Conservation (phyloP, 169 alveolate genomes). For the Plasmodium gonderi region DNA sequence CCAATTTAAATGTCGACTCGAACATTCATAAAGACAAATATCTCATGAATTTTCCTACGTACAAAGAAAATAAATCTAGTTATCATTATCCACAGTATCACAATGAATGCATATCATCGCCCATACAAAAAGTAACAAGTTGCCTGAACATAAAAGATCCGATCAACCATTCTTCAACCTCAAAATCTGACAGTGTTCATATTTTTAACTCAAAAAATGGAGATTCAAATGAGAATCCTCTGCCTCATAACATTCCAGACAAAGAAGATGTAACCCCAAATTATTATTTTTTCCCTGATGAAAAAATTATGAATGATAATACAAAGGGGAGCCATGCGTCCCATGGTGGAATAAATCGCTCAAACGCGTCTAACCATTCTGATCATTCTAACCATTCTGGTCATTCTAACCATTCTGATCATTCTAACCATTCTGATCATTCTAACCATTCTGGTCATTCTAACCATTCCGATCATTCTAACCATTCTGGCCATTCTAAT, state of each 20-base stretch:
- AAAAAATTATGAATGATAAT: not conserved
- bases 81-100: not conserved
- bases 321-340: not conserved
- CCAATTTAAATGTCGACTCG: not conserved
- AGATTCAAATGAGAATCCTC: not conserved
- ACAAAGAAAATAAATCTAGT: not conserved
- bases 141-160: not conserved
- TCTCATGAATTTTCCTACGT: not conserved
- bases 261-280: not conserved
- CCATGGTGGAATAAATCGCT: not conserved
- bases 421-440: not conserved
- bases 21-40: not conserved
- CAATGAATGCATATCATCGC: not conserved
- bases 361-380: not conserved
- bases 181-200: too few relatives aligned
- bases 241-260: not conserved
- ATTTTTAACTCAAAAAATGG: not conserved
- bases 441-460: not conserved
- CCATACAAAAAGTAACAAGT: not conserved
- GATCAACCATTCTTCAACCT: not conserved
- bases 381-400: not conserved
- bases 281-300: not conserved
- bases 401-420: not conserved
- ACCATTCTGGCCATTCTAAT: not conserved
- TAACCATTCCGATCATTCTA: not conserved